Conservation (phyloP, 208 protist genomes). For the Leishmania guyanensis region DNA sequence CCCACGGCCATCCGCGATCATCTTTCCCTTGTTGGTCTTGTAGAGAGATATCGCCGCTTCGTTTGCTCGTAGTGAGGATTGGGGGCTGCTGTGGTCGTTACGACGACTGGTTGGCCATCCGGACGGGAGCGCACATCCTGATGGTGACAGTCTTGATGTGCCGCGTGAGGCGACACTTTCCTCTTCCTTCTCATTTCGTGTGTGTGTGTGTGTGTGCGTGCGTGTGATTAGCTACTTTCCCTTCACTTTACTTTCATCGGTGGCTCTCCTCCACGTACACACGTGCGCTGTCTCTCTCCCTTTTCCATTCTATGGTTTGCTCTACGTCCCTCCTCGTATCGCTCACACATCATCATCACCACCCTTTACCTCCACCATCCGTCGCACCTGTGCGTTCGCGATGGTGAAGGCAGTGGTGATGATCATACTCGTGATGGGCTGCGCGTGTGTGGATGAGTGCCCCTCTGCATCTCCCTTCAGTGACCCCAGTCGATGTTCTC, state of each 20-base stretch:
- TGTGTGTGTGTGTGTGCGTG: conserved; percentile 2
- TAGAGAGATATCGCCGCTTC: no score
- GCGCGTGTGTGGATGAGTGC: neutral
- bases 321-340: neutral
- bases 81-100: neutral
- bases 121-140: neutral
- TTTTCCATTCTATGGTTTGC: neutral
- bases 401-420: neutral
- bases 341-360: neutral
- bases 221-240: neutral
- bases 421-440: neutral
- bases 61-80: no score
- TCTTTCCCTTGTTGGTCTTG: no score
- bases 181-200: neutral
- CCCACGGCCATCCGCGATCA: no score
- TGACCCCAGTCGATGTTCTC: neutral
- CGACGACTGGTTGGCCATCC: neutral
- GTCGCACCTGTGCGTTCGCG: neutral
- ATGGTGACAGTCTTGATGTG: neutral
- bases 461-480: neutral
- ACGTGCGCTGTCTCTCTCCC: neutral
- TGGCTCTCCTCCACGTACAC: neutral
- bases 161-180: neutral
- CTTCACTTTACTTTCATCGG: no score
- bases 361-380: neutral